Base-by-base conservation (phyloP, 176 grass and related monocot species). In the Panicum miliaceum region DNA sequence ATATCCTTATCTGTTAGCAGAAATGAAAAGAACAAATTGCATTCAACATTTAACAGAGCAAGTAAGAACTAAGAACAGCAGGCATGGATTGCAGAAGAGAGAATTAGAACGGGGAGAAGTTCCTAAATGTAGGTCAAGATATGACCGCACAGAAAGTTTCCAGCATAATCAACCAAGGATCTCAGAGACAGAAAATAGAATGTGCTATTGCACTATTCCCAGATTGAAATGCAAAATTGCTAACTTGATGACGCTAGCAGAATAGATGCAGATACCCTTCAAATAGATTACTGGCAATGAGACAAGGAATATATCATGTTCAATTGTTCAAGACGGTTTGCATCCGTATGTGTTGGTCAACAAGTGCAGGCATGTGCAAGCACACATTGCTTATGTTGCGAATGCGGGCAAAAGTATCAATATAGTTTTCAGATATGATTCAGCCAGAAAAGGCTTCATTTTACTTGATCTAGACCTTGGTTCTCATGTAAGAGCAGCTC, bases 1-100 rank as follows among this genome's bases (percentile, higher is more conserved):
- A 92, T 82, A 82, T 91, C 91, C 71, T 86, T 94, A 72, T 91
- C 94, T 97, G 84, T 64, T 46, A 92, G 61, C 40, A 64, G 34
- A 86, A 83, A 84, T 36, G 43, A 61, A 16, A 90, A 74, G 23
- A 84, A 79, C 1, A 82, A 61, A 16, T 79, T 69, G 1, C 11
- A 59, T 52, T 34, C 15, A 63, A 63, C 56, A 63, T 81, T 81
- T 26, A 81, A 75, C 9, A 56, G 73, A 76, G 25, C 32, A 38
- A 75, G 5, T 64, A 72, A 75, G 70, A 6, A 77, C 48, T 64
- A 72, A 75, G 70, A 6, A 77, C 48, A 66, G 48, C 45, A 77
- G 16, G 42, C 48, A 73, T 46, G 57, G 5, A 25, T 50, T 73
- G 71, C 8, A 9, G 10, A 32, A 78, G 43, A 42, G 48, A 37